Base-by-base conservation (phyloP, 2,329 filamentous ascomycete genomes). In the Botryotinia calthae region DNA sequence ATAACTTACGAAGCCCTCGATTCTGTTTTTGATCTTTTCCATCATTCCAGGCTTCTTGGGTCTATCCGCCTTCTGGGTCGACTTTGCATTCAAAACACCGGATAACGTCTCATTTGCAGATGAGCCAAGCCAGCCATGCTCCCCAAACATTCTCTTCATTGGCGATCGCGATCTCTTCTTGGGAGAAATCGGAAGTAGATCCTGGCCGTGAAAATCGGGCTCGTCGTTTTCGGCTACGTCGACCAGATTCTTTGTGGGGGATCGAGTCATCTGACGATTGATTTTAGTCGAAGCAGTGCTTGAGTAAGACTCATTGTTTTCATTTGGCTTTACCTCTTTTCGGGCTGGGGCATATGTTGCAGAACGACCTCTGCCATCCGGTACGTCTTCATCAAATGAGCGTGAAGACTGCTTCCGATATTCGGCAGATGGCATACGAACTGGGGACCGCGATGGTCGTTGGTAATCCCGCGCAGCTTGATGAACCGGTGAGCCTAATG, bases 131-230 rank as follows among this genome's bases (percentile, higher is more conserved):
- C 78, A 81, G 25, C 79, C 80, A 66, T 77, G 72, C 61, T 79
- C 77, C 31, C 79, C 80, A 69, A 80, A 80, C 78, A 81, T 77
- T 72, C 79, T 80, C 66, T 81, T 81, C 78, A 80, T 79, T 5
- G 80, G 79, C 16, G 79, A 81, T 10, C 79, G 78, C 22, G 79
- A 78, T 63, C 79, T 72, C 70, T 77, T 78, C 71, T 77, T 78
- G 37, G 76, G 73, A 28, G 76, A 76, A 9, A 37, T 54, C 8
- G n/a, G 31, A 48, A 59, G 66, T 5, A 58, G 48, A 58, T 48
- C 44, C 34, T 46, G 58, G 58, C 42, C 61, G 18, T 71, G 46
- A 46, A 9, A 56, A 34, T 69, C 58, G n/a, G 37, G 22, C 62
- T 76, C 78, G 46, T 77, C 75, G 22, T 62, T 74, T 69, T 77